A percentile compares a stretch with the other conserved stretches of the same genome.
phyloP scores from a whole-genome alignment of 2,329 filamentous ascomycete genomes.

The Grosmannia serpens region DNA sequence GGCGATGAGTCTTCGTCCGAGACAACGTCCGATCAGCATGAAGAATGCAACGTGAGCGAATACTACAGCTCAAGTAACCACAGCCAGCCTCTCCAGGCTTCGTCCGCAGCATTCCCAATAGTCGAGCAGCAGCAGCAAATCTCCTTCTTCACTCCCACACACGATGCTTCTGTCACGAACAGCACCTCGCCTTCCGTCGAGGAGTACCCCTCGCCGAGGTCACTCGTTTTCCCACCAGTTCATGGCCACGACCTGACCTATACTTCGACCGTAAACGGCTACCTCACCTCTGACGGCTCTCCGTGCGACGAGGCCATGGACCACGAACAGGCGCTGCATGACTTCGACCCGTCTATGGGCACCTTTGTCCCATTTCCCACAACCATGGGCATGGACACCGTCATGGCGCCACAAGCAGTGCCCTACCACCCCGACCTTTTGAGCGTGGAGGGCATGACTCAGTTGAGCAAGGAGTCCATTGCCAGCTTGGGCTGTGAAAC shows the following conservation, averaged over 20 bases:
- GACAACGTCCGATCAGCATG: conserved; percentile 19
- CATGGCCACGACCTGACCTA: conserved; percentile 7
- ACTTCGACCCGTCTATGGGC: conserved; percentile 4
- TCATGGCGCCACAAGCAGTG: conserved; percentile 6
- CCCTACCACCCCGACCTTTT: conserved; percentile 11
- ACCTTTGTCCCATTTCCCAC: conserved; percentile 6
- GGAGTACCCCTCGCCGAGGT: conserved; percentile 14
- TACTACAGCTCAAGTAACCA: conserved; percentile 20
- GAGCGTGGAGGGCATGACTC: conserved; percentile 1
- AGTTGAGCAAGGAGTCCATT: conserved; percentile 4
- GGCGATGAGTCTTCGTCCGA: conserved; percentile 26
- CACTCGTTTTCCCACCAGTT: conserved; percentile 8
- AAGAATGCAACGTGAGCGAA: conserved; percentile 18
- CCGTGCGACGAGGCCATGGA: background rate
- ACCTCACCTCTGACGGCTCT: conserved; percentile 1
- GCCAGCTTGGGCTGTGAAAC: conserved; percentile 4
- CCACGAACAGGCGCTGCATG: background rate
- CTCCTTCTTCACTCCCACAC: background rate
- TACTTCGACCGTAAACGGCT: conserved; percentile 4
- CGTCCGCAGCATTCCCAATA: conserved; percentile 24
- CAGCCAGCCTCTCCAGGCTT: conserved; percentile 23
- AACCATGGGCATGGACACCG: conserved; percentile 6
- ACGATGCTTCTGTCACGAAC: background rate
- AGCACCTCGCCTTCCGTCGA: conserved; percentile 7
- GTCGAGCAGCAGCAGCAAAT: conserved; percentile 7